Evolutionary conservation across 345 rosid genomes (phyloP).

Genomic region (Rhodamnia rubescens): DNA sequence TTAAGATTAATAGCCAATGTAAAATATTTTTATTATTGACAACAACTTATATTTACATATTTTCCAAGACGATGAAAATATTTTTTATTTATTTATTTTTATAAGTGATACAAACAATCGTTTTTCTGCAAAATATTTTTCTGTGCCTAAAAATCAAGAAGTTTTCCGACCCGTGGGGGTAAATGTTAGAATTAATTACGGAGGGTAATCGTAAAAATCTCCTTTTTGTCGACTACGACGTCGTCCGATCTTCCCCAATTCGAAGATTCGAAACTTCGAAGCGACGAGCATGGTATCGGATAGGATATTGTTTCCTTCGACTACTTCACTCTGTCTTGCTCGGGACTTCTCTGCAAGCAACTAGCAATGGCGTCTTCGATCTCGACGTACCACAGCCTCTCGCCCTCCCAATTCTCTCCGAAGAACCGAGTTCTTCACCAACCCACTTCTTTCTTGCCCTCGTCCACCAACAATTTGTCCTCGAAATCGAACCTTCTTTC

Average conservation of each 20-base stretch:
- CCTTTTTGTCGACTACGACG: not conserved
- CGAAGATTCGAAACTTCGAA: not conserved
- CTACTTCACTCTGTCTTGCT: not conserved
- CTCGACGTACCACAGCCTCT: constrained; percentile 16
- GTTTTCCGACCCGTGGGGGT: no score
- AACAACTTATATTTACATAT: no score
- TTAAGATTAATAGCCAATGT: no score
- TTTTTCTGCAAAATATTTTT: no score
- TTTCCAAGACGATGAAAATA: no score
- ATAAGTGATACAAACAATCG: no score
- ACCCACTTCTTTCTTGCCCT: constrained; percentile 26
- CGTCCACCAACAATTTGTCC: constrained; percentile 26
- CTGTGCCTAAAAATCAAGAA: no score
- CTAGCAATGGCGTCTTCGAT: constrained; percentile 48
- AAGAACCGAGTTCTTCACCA: constrained; percentile 11
- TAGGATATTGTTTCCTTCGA: not conserved
- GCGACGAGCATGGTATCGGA: not conserved
- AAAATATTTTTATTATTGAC: no score
- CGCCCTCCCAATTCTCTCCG: constrained; percentile 10
- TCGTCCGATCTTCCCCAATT: not conserved
- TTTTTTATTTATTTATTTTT: no score
- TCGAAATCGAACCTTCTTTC: constrained; percentile 33
- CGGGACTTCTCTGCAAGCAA: not conserved
- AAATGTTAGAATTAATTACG: no score
- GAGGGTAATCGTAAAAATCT: not conserved